A percentile compares a stretch with the other conserved stretches of the same genome.
These are phyloP conservation scores for Candida broadrunensis DNA, from an alignment of 805 yeast species.

Conservation along the genomic window DNA sequence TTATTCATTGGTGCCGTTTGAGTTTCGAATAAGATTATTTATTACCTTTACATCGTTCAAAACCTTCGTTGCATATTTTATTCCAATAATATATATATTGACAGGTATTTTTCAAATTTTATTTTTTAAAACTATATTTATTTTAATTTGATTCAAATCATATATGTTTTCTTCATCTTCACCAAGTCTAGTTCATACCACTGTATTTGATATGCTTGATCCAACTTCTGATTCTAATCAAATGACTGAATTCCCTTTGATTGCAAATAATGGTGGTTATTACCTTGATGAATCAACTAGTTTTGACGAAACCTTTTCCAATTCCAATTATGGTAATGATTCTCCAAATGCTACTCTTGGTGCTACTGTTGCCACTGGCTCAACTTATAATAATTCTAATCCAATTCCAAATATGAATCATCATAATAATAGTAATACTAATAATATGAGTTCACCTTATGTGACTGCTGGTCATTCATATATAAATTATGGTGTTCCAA, in stretches of 20 bases:
- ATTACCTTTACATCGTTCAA: neutral
- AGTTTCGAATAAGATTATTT: no score
- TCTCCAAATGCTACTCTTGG: neutral
- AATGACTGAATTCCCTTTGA: constrained; percentile 10
- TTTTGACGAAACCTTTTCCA: neutral
- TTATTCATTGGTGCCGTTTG: no score
- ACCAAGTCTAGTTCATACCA: constrained; percentile 6
- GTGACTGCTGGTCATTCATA: neutral
- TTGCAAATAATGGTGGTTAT: constrained; percentile 1
- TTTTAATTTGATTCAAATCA: neutral
- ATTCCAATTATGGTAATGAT: neutral
- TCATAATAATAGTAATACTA: neutral
- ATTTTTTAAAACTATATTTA: neutral
- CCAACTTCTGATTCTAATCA: constrained; percentile 11
- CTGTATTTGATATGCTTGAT: constrained; percentile 16
- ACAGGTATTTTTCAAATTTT: neutral
- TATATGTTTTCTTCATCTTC: constrained; percentile 10
- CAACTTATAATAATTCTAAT: constrained; percentile 1
- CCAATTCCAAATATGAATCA: neutral
- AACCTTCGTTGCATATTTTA: neutral
- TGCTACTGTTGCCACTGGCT: neutral
- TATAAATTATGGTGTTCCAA: neutral
- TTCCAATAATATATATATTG: neutral
- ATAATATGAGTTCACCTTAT: neutral
- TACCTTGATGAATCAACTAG: constrained; percentile 2